Conservation (phyloP, 129 eudicot species). For the Rutidosis leptorrhynchoides region DNA sequence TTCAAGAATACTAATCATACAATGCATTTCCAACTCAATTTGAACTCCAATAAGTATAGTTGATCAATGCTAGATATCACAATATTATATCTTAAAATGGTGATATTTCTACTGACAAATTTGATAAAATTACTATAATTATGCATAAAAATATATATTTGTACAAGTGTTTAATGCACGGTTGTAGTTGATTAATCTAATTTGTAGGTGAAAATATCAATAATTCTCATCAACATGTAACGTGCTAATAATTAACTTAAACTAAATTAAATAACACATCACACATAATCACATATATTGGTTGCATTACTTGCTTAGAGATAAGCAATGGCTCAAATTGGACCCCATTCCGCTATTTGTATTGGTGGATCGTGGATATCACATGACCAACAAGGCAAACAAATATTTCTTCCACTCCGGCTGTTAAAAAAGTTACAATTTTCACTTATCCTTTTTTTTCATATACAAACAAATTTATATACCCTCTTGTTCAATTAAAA, state of each 20-base stretch:
- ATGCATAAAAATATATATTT: too few species aligned
- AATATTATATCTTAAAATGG: background rate
- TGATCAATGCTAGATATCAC: background rate
- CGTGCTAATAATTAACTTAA: background rate
- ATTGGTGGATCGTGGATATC: slow-evolving; percentile 28
- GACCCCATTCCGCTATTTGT: slow-evolving; percentile 9
- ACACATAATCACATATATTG: background rate
- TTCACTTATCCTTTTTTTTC: background rate
- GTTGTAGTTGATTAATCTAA: too few species aligned
- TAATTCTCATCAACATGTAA: slow-evolving; percentile 14
- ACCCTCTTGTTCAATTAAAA: too few species aligned
- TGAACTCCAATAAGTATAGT: background rate
- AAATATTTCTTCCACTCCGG: slow-evolving; percentile 5
- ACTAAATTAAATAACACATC: background rate
- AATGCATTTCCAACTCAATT: background rate
- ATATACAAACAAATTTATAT: background rate
- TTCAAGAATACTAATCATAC: background rate
- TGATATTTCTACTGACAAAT: too few species aligned
- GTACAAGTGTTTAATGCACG: too few species aligned
- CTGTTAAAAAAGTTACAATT: background rate
- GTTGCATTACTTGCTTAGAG: slow-evolving; percentile 8
- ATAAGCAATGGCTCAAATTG: background rate
- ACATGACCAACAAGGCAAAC: slow-evolving; percentile 22
- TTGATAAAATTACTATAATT: too few species aligned
- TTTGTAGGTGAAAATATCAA: too few species aligned